Percentiles rank a stretch among this genome's conserved stretches.
Conservation (phyloP, 2,329 filamentous ascomycete genomes). For the Rosellinia necatrix region DNA sequence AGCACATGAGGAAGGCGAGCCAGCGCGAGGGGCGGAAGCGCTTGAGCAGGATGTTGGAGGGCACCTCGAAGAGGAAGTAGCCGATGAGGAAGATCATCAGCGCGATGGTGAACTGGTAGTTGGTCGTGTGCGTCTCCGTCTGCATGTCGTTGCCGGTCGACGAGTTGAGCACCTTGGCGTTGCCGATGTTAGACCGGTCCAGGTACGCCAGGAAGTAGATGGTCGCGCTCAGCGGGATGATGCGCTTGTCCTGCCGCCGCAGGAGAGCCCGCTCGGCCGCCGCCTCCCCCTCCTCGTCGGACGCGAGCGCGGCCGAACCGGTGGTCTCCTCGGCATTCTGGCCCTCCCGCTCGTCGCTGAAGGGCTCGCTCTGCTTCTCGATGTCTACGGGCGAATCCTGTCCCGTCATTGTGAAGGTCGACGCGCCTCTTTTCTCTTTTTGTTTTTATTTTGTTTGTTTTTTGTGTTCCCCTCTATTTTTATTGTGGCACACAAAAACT, state of each 20-base stretch:
- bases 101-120: conserved; percentile 43
- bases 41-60: conserved; percentile 69
- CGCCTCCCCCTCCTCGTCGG: background rate
- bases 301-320: background rate
- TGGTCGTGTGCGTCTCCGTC: conserved; percentile 39
- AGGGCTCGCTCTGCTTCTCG: conserved; percentile 32
- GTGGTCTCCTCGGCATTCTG: conserved; percentile 19
- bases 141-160: conserved; percentile 44
- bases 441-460: background rate
- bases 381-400: conserved; percentile 28
- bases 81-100: conserved; percentile 45
- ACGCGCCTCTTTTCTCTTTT: background rate
- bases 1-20: conserved; percentile 68
- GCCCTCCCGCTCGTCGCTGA: conserved; percentile 32
- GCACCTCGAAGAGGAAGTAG: conserved; percentile 62
- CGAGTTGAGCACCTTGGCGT: conserved; percentile 47
- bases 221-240: conserved; percentile 57
- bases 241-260: conserved; percentile 55
- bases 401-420: conserved; percentile 30
- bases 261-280: conserved; percentile 34
- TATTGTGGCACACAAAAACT: no score
- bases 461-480: background rate
- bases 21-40: conserved; percentile 66
- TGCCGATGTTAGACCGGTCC: conserved; percentile 59
- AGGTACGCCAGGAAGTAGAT: conserved; percentile 63